These are phyloP conservation scores for Haplosporangium sp. DNA, from an alignment of 371 early-diverging fungal genomes.

Conservation along the genomic window DNA sequence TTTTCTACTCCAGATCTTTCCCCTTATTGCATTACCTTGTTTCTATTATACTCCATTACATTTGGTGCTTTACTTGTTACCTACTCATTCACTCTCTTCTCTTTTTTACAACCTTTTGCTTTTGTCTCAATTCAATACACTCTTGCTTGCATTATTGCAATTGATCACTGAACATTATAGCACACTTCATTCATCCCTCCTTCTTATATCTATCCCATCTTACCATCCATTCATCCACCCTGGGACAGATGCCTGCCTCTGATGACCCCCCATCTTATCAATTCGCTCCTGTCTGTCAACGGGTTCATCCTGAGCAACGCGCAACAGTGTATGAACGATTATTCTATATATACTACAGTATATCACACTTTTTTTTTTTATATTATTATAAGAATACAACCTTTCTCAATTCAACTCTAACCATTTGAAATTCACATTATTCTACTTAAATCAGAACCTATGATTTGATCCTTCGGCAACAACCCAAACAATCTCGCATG, in stretches of 20 bases:
- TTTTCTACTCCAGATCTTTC: no score
- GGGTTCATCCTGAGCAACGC: conserved; percentile 61
- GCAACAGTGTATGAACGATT: conserved; percentile 62
- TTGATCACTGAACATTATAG: no score
- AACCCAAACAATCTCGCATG: conserved; percentile 94
- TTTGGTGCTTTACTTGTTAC: no score
- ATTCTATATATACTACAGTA: neutral
- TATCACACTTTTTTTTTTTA: neutral
- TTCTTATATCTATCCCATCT: no score
- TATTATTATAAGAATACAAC: neutral
- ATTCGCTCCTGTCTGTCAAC: conserved; percentile 68
- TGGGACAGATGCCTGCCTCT: conserved; percentile 47
- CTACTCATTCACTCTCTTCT: no score
- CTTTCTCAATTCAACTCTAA: neutral
- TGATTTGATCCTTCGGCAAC: conserved; percentile 84
- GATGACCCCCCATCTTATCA: conserved; percentile 70
- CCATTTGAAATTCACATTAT: neutral
- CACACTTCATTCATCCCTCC: no score
- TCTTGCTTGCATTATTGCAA: no score
- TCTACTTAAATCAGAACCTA: conserved; percentile 63
- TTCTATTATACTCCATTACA: no score
- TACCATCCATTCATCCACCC: neutral
- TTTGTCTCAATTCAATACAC: no score
- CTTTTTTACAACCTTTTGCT: no score
- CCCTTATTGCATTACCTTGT: no score